Evolutionary conservation across 176 grass and related monocot genomes (phyloP), one percentile per base, ranked within the genome.

Genomic region (Aechmea fasciata): DNA sequence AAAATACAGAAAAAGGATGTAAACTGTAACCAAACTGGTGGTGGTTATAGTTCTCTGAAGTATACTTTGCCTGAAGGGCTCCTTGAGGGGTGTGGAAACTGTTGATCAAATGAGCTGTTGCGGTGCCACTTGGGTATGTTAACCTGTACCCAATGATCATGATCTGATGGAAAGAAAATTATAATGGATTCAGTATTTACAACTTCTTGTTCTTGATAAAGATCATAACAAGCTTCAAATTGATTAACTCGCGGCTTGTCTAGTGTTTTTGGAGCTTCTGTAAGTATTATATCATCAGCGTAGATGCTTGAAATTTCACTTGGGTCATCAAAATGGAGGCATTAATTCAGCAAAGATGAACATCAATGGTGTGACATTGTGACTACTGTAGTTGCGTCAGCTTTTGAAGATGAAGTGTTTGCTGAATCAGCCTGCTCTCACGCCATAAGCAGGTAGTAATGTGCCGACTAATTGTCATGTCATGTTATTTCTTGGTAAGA

Each of bases 31-130:
- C 6, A 41, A 41, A 41, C 33, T 7, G 33, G 33, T 41, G 33
- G 5, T 41, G 69, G 19, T 5, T 57, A 75, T 26, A 4, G 1
- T 12, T 49, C 14, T 65, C 48, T 54, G 4, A 41, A 41, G 33
- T 41, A 41, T 90, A 89, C 90, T 76, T 94, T 62, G 82, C 79
- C n/a, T 77, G 76, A 2, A 71, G 52, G 64, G 62, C 76, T 13
- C 82, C 82, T 18, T 78, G 79, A 49, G 83, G 85, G 11, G 82
- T 85, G 70, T 85, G 89, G 49, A 92, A 80, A 63, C 76, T 85
- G 73, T 92, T 92, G 70, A 92, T 88, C 47, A 94, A 69, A 57
- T 92, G 79, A 50, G 89, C 89, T 12, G 52, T 89, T 12, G 64
- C 77, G 10, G 76, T 72, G 13, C 85, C 85, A 66, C 79, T 92